Percentiles rank a stretch among this genome's conserved stretches.
These are phyloP conservation scores for Zasmidium angulare DNA, from an alignment of 2,329 filamentous ascomycete genomes.

Conservation along the genomic window DNA sequence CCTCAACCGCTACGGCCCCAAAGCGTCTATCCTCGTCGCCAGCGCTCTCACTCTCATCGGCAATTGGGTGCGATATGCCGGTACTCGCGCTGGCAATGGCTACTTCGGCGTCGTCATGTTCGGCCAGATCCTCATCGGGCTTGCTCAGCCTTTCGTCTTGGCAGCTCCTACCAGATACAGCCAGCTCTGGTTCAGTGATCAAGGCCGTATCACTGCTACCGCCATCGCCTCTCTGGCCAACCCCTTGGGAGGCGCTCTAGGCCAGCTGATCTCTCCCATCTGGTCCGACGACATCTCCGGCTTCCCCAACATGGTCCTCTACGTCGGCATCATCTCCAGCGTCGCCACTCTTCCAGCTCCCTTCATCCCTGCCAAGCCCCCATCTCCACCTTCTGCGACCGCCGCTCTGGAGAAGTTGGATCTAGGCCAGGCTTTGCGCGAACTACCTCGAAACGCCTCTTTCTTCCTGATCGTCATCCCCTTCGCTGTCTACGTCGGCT, in stretches of 20 bases:
- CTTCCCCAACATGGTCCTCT: conserved; percentile 76
- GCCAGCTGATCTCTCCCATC: conserved; percentile 80
- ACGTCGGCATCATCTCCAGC: conserved; percentile 47
- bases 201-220: conserved; percentile 81
- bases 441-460: conserved; percentile 58
- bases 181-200: conserved; percentile 89
- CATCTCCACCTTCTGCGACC: conserved; percentile 73
- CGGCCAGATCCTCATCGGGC: conserved; percentile 84
- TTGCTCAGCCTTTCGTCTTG: conserved; percentile 90
- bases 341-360: conserved; percentile 71
- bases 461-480: conserved; percentile 79
- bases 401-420: conserved; percentile 56
- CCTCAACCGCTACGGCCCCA: conserved; percentile 75
- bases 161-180: conserved; percentile 87
- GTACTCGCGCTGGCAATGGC: conserved; percentile 44
- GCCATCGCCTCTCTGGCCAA: conserved; percentile 84
- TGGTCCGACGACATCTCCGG: conserved; percentile 65
- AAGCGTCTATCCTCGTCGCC: conserved; percentile 70
- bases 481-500: conserved; percentile 82
- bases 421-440: conserved; percentile 52
- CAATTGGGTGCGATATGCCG: conserved; percentile 70
- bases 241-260: conserved; percentile 83
- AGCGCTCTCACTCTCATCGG: conserved; percentile 74
- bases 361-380: conserved; percentile 74
- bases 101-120: conserved; percentile 79